These are phyloP conservation scores for Malus fusca DNA, from an alignment of 306 rosid species.

Conservation along the genomic window DNA sequence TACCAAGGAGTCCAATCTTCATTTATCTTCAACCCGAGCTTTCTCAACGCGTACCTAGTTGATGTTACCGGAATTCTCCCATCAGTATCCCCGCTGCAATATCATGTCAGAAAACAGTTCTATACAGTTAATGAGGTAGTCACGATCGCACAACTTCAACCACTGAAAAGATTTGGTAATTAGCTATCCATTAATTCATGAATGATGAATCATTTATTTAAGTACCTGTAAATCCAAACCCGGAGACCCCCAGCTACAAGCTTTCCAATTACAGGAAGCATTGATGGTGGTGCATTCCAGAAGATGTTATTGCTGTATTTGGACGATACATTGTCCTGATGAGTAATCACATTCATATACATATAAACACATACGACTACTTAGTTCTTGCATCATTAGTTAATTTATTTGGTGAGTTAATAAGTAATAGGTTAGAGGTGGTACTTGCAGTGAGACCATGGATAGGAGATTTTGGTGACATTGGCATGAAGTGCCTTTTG, in stretches of 20 bases:
- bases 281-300: constrained; percentile 58
- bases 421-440: background rate
- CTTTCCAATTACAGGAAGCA: constrained; percentile 60
- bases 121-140: background rate
- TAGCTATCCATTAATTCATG: background rate
- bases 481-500: constrained; percentile 51
- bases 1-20: constrained; percentile 53
- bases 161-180: background rate
- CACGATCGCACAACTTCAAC: background rate
- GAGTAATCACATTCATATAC: background rate
- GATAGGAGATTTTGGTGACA: constrained; percentile 37
- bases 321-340: constrained; percentile 23
- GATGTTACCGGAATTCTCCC: constrained; percentile 46
- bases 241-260: constrained; percentile 67
- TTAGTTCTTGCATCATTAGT: background rate
- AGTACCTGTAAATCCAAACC: constrained; percentile 72
- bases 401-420: background rate
- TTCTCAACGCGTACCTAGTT: constrained; percentile 35
- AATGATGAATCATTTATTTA: background rate
- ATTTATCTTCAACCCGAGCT: constrained; percentile 28
- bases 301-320: constrained; percentile 36
- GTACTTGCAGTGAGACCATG: constrained; percentile 31
- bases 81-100: constrained; percentile 41
- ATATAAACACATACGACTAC: background rate
- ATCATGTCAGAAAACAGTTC: background rate